Base-by-base conservation (phyloP, 1,284 basidiomycete species). In the Termitomyces sp. region DNA sequence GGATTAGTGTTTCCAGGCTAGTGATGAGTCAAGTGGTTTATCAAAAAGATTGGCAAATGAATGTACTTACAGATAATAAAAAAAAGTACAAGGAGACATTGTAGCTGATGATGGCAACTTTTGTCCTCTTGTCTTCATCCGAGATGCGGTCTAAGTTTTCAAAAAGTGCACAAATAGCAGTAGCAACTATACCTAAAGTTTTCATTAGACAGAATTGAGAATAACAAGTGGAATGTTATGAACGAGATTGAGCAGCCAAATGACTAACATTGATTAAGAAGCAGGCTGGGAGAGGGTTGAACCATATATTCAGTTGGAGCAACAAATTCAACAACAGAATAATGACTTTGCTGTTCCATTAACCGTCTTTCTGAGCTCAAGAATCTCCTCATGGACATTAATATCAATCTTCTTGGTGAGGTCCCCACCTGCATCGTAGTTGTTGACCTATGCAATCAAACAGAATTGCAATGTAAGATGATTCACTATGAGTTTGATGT, bases 221-320 rank as follows among this genome's bases (percentile, higher is more conserved):
- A 28, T 8, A 49, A 11, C 13, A 31, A n/a, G 14, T 28, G 3
- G 16, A 41, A 26, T 19, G 21, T 35, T 16, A 28, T 33, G 53
- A 58, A 86, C 86, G 88, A 43, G 89, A 90, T 70, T 93, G 90
- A 43, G 99, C 83, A 34, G 95, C 94, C 40, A 86, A 72, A 67
- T 97, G 91, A 64, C 91, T 93, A 60, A 99, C 94, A 66, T 99
- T 97, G 71, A 99, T 91, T 63, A 99, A 80, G 78, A 99, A 98
- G 92, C 14, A 95, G 93, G 10, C 97, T 93, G 70, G 98, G 97
- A 38, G 97, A 97, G 14, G 97, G 91, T 58, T 97, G 90, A 64
- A 94, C 94, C 96, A 99, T 98, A 74, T 99, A 99, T 73, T 99
- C 97, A 1, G 95, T 96, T 8, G 97, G 96, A 3, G 97, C 97